phyloP scores from a whole-genome alignment of 83 land plant genomes.

The Diphasiastrum complanatum region DNA sequence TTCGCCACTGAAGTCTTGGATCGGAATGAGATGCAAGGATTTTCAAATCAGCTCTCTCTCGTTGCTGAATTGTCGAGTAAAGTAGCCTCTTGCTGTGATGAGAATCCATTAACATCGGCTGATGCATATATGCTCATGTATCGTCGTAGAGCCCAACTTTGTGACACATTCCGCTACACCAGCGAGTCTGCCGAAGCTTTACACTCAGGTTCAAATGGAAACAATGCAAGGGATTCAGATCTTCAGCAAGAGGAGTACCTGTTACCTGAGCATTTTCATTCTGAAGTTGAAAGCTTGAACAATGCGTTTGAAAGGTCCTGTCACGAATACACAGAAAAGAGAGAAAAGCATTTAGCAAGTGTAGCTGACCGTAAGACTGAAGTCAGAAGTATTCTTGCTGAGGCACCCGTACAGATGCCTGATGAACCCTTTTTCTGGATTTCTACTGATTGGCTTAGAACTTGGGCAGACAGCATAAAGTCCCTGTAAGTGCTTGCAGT shows the following conservation, averaged over 20 bases:
- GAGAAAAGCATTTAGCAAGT: slow-evolving; percentile 34
- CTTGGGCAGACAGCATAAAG: slow-evolving; percentile 75
- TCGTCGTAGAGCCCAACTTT: slow-evolving; percentile 16
- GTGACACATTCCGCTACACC: too few species aligned
- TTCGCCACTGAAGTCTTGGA: slow-evolving; percentile 3
- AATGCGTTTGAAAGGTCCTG: slow-evolving; percentile 42
- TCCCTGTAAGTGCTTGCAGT: slow-evolving; percentile 57
- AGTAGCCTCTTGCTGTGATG: too few species aligned
- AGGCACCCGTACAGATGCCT: slow-evolving; percentile 53
- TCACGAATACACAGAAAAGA: slow-evolving; percentile 44
- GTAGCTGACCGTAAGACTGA: slow-evolving; percentile 62
- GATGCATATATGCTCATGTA: slow-evolving; percentile 99
- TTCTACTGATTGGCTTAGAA: slow-evolving; percentile 86
- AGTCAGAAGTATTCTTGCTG: slow-evolving; percentile 64
- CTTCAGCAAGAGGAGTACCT: too few species aligned
- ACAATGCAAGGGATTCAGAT: too few species aligned
- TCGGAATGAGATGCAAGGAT: too few species aligned
- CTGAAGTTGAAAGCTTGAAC: slow-evolving; percentile 55
- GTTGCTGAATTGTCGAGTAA: too few species aligned
- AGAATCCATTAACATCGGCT: slow-evolving; percentile 52
- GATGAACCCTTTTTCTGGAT: slow-evolving; percentile 75
- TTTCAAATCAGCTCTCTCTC: too few species aligned
- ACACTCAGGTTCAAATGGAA: too few species aligned
- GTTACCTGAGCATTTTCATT: slow-evolving; percentile 56
- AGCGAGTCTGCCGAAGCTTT: too few species aligned